Evolutionary conservation across 306 rosid genomes (phyloP), one percentile per base, ranked within the genome.

Genomic region (Comarum palustre): DNA sequence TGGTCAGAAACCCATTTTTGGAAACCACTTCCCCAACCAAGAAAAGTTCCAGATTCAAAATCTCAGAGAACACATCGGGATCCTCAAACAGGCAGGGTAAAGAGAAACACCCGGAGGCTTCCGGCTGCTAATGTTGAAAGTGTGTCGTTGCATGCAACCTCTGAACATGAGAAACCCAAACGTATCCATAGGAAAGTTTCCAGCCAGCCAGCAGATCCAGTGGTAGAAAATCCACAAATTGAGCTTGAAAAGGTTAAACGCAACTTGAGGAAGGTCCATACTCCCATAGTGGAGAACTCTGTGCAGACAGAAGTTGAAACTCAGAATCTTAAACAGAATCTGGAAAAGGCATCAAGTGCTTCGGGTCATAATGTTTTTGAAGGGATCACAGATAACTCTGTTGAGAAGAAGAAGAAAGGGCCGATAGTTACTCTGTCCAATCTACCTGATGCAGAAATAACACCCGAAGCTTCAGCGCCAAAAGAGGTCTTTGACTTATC

Each of bases 171-270:
- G 86, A 92, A 92, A 78, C 97, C 97, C 38, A 95, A 90, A 72
- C 88, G 96, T 12, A 84, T 66, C 66, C 4, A 55, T 25, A 80
- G 93, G 83, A 95, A 95, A 82, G 77, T 77, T 60, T 75, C 93
- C 43, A 82, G 79, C 81, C 96, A 92, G 59, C 77, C 96, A 15
- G 71, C 85, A 0, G 93, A 91, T 20, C 81, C 86, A 45, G 84
- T 81, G 76, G 86, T 73, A 81, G 97, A 95, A 82, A 90, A 90
- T 78, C 92, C 97, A 60, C 97, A 95, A 83, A 64, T 39, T 83
- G 99, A 95, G 77, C 93, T 95, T 61, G 99, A 92, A 84, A 95
- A 95, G 88, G 87, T 95, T 68, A 95, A 95, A 51, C 96, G 96
- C 24, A 88, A 83, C 88, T 83, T 92, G 80, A 92, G 99, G 75